Evolutionary conservation across 2,329 filamentous ascomycete genomes (phyloP).

Genomic region (Phialemoniopsis sp.): DNA sequence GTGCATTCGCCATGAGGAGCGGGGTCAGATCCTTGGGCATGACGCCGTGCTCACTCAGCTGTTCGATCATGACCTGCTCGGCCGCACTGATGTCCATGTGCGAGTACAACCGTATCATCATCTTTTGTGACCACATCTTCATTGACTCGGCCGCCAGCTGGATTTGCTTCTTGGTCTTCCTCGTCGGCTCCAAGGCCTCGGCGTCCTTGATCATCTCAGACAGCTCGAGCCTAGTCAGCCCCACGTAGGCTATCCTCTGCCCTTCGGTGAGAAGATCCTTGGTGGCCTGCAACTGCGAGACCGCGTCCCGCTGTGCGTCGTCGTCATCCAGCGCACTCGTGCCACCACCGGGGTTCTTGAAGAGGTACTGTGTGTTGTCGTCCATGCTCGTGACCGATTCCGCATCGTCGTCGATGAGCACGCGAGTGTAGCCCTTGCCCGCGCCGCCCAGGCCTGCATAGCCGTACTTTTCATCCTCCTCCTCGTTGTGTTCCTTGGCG

Average conservation of each 20-base stretch:
- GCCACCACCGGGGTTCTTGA: conserved; percentile 62
- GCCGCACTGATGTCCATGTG: conserved; percentile 94
- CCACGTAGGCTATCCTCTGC: conserved; percentile 94
- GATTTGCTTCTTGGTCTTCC: conserved; percentile 67
- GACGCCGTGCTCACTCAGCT: conserved; percentile 88
- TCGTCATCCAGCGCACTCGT: conserved; percentile 62
- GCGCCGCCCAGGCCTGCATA: conserved; percentile 82
- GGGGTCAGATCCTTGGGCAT: conserved; percentile 78
- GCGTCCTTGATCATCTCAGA: conserved; percentile 70
- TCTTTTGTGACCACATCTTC: conserved; percentile 96
- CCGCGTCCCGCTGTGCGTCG: conserved; percentile 79
- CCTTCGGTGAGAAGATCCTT: conserved; percentile 94
- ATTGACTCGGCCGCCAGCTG: conserved; percentile 69
- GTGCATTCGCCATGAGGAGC: conserved; percentile 83
- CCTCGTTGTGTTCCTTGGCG: conserved; percentile 71
- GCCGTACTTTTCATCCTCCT: conserved; percentile 59
- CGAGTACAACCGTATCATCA: conserved; percentile 90
- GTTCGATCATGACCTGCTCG: conserved; percentile 98
- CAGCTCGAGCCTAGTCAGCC: conserved; percentile 77
- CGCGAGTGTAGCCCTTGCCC: conserved; percentile 90
- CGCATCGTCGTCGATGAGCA: conserved; percentile 92
- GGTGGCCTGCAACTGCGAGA: conserved; percentile 90
- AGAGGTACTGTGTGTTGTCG: conserved; percentile 93
- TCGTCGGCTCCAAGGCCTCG: conserved; percentile 53
- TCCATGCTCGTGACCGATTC: conserved; percentile 95